Base-by-base conservation (phyloP, 2,329 filamentous ascomycete genomes). In the Coleophoma eucalyptorum region DNA sequence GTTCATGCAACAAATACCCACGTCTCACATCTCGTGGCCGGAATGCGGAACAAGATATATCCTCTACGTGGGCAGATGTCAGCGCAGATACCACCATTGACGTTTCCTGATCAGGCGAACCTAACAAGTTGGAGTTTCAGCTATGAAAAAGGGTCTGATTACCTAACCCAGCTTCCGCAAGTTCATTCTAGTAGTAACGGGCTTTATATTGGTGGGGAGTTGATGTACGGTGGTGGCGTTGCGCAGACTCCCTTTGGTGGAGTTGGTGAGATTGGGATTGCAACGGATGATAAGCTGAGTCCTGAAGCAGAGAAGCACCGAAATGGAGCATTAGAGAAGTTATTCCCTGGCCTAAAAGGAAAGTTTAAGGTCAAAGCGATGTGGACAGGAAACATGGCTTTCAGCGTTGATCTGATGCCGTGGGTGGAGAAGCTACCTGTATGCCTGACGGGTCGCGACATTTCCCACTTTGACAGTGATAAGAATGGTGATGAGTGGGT, bases 91-190 rank as follows among this genome's bases (percentile, higher is more conserved):
- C 72, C 77, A 1, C 71, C 72, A 20, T 31, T 40, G 12, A 13
- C 19, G 1, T 70, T 70, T 41, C 59, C 61, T 0, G 50, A 56
- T 1, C 40, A 58, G 0, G 66, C 72, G 0, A 60, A 80, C 8
- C 53, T 62, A 16, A 69, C 69, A 5, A 80, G 78, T 0, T 83
- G 79, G 78, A 71, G 73, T 21, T 80, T 86, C 55, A 77, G 83
- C 31, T 81, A 80, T 59, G 70, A 72, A 2, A 65, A 69, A n/a
- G 80, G 82, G 1, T 86, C 83, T 59, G 85, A 87, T 53, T 88
- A 88, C 65, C 79, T 87, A 71, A 78, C 87, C 3, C 74, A 79
- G 2, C 65, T 71, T 47, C 67, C 76, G 1, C 61, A 60, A 32
- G 31, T 52, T 31, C 8, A 32, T 16, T n/a, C n/a, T n/a, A 5